These are phyloP conservation scores for Hibiscus syriacus DNA, from an alignment of 345 rosid species.

Conservation along the genomic window DNA sequence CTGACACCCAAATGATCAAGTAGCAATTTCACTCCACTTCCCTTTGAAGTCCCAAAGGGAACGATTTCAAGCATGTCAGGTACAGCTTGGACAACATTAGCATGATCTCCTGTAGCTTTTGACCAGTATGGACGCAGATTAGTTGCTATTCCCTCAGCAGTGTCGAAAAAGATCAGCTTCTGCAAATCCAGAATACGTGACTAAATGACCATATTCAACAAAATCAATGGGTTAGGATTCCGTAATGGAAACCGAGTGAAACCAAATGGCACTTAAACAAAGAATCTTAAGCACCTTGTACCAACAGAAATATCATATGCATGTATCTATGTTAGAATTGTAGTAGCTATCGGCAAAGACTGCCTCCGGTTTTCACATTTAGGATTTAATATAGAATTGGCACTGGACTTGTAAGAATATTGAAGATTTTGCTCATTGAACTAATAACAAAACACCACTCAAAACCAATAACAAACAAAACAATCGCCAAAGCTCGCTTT, in stretches of 20 bases:
- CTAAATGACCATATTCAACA: slow-evolving; percentile 1
- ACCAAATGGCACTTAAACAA: not conserved
- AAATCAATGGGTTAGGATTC: not conserved
- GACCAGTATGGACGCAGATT: slow-evolving; percentile 79
- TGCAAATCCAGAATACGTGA: slow-evolving; percentile 26
- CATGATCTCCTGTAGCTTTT: slow-evolving; percentile 55
- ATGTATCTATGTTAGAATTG: not conserved
- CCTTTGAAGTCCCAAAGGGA: slow-evolving; percentile 82
- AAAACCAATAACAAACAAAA: not conserved
- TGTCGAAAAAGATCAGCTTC: slow-evolving; percentile 74
- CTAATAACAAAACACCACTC: not conserved
- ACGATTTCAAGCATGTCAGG: slow-evolving; percentile 91
- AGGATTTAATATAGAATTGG: too few species aligned
- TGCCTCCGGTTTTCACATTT: too few species aligned
- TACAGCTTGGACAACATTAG: slow-evolving; percentile 67
- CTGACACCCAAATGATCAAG: slow-evolving; percentile 73
- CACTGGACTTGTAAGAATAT: too few species aligned
- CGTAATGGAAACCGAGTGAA: not conserved
- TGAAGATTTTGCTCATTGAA: not conserved
- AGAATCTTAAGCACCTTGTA: not conserved
- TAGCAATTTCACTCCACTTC: slow-evolving; percentile 60
- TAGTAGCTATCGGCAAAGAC: not conserved
- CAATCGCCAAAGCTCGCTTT: not conserved
- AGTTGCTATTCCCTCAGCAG: slow-evolving; percentile 58
- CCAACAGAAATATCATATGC: not conserved